Evolutionary conservation across 129 eudicot species (phyloP), one percentile per base, ranked within the genome.

Genomic region (Solidago caesia): DNA sequence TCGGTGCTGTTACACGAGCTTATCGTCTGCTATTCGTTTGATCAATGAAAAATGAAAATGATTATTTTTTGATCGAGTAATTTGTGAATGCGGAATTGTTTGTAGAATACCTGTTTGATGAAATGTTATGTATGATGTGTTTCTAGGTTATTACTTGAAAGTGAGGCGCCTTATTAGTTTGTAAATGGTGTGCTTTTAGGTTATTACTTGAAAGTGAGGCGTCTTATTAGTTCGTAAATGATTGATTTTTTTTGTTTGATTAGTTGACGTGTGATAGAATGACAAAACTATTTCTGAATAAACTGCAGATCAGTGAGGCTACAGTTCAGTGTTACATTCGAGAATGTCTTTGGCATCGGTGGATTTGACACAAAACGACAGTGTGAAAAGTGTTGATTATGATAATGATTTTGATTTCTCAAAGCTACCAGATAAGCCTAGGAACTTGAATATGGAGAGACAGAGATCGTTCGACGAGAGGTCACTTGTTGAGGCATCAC

Each of bases 391-490:
- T 16, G 73, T 70, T 43, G 83, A 71, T 45, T 85, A 82, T 64
- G 75, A 78, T 21, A 94, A 85, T 6, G 92, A 84, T 46, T 75
- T 59, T 44, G 96, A 90, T 78, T 84, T 93, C 70, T 91, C 92
- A n/a, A 93, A 84, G 77, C 74, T 93, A 6, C 71, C 81, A 4
- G 80, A 82, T 44, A 82, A 86, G 80, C 97, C 97, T 1, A 85
- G 87, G 73, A 69, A 62, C 70, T 76, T 93, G 89, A 89, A 88
- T 66, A 71, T 88, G 62, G 97, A 88, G 41, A 83, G 97, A 68
- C 97, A 91, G 47, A 75, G 82, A 71, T 91, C 97, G 29, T 83
- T 76, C n/a, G 97, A 91, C 57, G 95, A 86, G 68, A 83, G 89
- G 73, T 88, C 96, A 6, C 85, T 93, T 21, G 73, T 77, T 55